Base-by-base conservation (phyloP, 1,284 basidiomycete genomes). In the Apiotrichum sp. region DNA sequence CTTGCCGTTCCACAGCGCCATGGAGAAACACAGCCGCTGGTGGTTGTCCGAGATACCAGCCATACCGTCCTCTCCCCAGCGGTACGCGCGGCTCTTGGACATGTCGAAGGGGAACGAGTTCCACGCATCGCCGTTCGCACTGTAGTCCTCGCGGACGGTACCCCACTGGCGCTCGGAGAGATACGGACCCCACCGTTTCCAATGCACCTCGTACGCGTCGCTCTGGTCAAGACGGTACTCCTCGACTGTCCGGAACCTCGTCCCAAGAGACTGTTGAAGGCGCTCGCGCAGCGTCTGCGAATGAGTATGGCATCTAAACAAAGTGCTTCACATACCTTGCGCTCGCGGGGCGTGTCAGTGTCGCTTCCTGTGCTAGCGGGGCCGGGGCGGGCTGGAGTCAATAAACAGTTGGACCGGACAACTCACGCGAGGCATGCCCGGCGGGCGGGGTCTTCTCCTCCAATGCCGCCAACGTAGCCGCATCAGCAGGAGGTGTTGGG, bases 121-220 rank as follows among this genome's bases (percentile, higher is more conserved):
- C 95, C 95, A 98, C 7, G 95, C 93, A 73, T 98, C 91, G 53
- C 95, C 95, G 72, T 97, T 87, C 38, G 81, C 85, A 46, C 93
- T 97, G 78, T 98, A 98, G 75, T 98, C 95, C 76, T 98, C 95
- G 61, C 95, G 86, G 41, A 98, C 95, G 29, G 93, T 97, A 35
- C 92, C 93, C 95, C 95, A 98, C 81, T 98, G 95, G 58, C 95
- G 83, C 78, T 98, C 95, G 62, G 87, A 88, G 59, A 98, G 82
- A 78, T 98, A 98, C 14, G 95, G 95, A 33, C 95, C 95, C 95
- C 95, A 98, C 66, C 90, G 82, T 78, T 97, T 97, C 95, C 95
- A 98, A 75, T 98, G 92, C 43, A 80, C 78, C 61, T 84, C 80
- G 65, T 84, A 84, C 55, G 78, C 74, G 57, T 79, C 81, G 61